These are phyloP conservation scores for Corniculantispora saksenae DNA, from an alignment of 2,329 filamentous ascomycete species.

Conservation along the genomic window DNA sequence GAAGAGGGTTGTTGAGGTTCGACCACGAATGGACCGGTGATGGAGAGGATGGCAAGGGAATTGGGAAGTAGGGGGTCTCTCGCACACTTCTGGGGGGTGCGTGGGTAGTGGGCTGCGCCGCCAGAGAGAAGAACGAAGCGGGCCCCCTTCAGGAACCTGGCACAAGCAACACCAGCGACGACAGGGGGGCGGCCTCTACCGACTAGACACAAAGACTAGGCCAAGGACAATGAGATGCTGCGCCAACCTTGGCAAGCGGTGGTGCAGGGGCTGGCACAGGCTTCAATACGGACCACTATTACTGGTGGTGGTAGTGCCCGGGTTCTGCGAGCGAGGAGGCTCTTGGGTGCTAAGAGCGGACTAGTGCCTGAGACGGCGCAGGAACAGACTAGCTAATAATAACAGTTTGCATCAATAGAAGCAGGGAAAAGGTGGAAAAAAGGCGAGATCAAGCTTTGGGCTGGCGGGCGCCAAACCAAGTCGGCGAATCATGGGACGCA, in stretches of 20 bases:
- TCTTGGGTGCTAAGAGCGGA: background rate
- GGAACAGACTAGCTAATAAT: too few relatives aligned
- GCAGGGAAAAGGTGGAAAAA: background rate
- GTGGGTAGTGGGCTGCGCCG: background rate
- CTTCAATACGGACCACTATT: background rate
- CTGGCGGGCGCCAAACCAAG: background rate
- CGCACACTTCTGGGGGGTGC: background rate
- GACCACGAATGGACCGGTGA: background rate
- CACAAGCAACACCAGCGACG: too few relatives aligned
- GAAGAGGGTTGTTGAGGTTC: background rate
- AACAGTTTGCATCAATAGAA: too few relatives aligned
- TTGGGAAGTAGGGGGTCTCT: conserved; percentile 4
- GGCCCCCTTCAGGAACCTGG: background rate
- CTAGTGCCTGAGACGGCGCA: background rate
- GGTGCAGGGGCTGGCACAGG: background rate
- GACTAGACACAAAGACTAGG: background rate
- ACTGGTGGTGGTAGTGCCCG: too few relatives aligned
- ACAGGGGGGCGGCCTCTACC: background rate
- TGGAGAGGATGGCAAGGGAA: background rate
- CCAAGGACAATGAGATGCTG: background rate
- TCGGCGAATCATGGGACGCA: background rate
- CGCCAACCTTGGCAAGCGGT: conserved; percentile 8
- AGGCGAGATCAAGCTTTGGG: background rate
- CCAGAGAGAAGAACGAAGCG: conserved; percentile 10
- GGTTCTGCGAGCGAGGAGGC: too few relatives aligned